Evolutionary conservation across 371 early-diverging fungal genomes (phyloP), one percentile per base, ranked within the genome.

Genomic region (Encephalitozoon romaleae): DNA sequence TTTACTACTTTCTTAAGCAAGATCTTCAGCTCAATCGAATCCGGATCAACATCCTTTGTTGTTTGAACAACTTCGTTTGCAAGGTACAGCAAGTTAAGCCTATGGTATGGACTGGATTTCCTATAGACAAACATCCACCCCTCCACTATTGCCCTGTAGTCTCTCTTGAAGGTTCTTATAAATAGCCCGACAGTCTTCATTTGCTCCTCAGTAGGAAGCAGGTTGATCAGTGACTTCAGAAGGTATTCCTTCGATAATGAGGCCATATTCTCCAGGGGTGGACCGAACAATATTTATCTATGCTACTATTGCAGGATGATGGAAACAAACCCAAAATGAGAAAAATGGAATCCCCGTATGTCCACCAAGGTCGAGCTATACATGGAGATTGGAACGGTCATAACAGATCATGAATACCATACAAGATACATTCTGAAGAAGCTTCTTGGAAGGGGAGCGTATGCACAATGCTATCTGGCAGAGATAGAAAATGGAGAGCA

Each of bases 401-500:
- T 83, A 42, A 18, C 67, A 23, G 79, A 83, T 67, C 75, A 65
- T 51, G 76, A 80, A 25, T 55, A 65, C 41, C 28, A 65, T 12
- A 78, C 73, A 30, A 69, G 55, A 9, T 83, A 78, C 77, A 64
- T 52, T 23, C 47, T 83, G 21, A 81, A 67, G 52, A 75, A 68
- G 49, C 53, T 82, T 18, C 55, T 83, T 49, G 84, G 84, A 90
- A 91, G 93, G 39, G 83, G 95, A 51, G 94, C 93, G 9, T 94
- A 94, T 87, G 94, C 94, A 0, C 87, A 88, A 72, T 92, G 92
- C 79, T 92, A 88, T 83, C 85, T 88, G 72, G 90, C 89, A 2
- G 84, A 87, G 55, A 52, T 78, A 9, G 74, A 81, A 23, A 82
- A 84, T 18, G 71, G 51, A 18, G 78, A 83, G 6, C 79, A 82